Percentiles rank a stretch among this genome's conserved stretches.
These are phyloP conservation scores for Daucus carota DNA, from an alignment of 129 eudicot species.

Conservation along the genomic window DH1_v3.0 NC_030386.2:5667001-5667500, in stretches of 20 bases:
- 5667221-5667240: conserved; percentile 5
- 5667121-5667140: background rate
- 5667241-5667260: conserved; percentile 15
- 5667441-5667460: background rate
- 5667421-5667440: background rate
- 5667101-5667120: too few species aligned
- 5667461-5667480: background rate
- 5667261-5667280: conserved; percentile 12
- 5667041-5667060: too few species aligned
- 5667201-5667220: conserved; percentile 9
- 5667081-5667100: too few species aligned
- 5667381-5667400: background rate
- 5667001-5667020: too few species aligned
- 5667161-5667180: conserved; percentile 18
- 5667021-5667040: too few species aligned
- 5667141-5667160: background rate
- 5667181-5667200: conserved; percentile 18
- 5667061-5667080: too few species aligned
- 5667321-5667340: too few species aligned
- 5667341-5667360: background rate
- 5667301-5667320: conserved; percentile 10
- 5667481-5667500: background rate
- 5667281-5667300: conserved; percentile 1
- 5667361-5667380: conserved; percentile 9
- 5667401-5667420: background rate